A percentile compares a stretch with the other conserved stretches of the same genome.
Conservation (phyloP, 306 rosid species). For the Cucurbita argyrosperma region DNA sequence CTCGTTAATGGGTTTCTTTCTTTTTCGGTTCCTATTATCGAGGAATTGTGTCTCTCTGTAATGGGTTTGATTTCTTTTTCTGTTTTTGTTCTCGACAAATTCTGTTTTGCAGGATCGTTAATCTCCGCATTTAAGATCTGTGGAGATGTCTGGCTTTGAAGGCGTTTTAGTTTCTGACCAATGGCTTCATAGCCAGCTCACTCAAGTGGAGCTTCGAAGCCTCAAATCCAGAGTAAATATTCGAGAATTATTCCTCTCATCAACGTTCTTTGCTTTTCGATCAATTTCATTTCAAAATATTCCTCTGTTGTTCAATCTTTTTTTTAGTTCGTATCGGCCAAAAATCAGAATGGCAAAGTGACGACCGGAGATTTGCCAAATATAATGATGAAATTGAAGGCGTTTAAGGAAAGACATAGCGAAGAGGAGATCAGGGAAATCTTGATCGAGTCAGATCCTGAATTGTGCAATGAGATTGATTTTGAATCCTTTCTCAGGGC, state of each 20-base stretch:
- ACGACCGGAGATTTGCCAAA: slow-evolving; percentile 54
- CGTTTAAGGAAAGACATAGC: slow-evolving; percentile 38
- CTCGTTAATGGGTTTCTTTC: background rate
- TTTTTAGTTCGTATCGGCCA: slow-evolving; percentile 40
- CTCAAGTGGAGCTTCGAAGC: slow-evolving; percentile 89
- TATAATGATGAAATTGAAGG: slow-evolving; percentile 50
- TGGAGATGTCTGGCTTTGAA: slow-evolving; percentile 58
- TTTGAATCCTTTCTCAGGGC: slow-evolving; percentile 84
- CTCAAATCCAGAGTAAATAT: slow-evolving; percentile 61
- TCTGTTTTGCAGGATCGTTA: background rate
- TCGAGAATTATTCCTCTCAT: background rate
- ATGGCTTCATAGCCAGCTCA: slow-evolving; percentile 85
- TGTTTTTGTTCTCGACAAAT: background rate
- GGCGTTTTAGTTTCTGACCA: slow-evolving; percentile 85
- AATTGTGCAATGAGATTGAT: slow-evolving; percentile 50
- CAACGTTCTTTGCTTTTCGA: background rate
- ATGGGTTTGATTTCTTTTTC: background rate
- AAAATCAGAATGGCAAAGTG: slow-evolving; percentile 62
- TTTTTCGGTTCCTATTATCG: background rate
- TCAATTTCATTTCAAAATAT: background rate
- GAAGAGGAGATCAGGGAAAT: slow-evolving; percentile 58
- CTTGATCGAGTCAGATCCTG: slow-evolving; percentile 44
- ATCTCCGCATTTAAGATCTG: slow-evolving; percentile 5
- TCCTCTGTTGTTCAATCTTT: background rate
- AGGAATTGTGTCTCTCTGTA: background rate